A percentile compares a stretch with the other conserved stretches of the same genome.
These are phyloP conservation scores for Stellera chamaejasme DNA, from an alignment of 345 rosid species.

Conservation along the genomic window DNA sequence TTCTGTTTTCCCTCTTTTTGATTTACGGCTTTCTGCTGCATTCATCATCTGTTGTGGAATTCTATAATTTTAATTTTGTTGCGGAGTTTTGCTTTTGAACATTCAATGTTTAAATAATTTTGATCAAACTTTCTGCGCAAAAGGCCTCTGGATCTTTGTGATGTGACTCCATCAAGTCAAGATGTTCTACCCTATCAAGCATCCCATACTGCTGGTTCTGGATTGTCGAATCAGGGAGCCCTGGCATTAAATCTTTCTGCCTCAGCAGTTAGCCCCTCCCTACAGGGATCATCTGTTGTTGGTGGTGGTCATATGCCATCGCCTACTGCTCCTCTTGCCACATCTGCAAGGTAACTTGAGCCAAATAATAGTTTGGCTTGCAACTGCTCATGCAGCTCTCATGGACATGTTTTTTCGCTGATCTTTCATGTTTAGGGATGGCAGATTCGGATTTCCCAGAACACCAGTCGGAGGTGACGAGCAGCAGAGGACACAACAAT, in stretches of 20 bases:
- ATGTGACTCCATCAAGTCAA: conserved; percentile 41
- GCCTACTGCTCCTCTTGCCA: conserved; percentile 46
- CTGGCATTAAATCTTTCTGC: conserved; percentile 41
- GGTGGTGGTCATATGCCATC: conserved; percentile 43
- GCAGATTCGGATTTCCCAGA: conserved; percentile 56
- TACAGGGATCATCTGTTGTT: conserved; percentile 52
- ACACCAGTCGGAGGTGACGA: conserved; percentile 61
- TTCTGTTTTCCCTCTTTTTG: conserved; percentile 2
- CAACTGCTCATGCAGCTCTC: conserved; percentile 5
- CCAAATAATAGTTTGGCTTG: conserved; percentile 9
- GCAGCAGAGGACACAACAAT: conserved; percentile 62
- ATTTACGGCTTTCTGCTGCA: conserved; percentile 1
- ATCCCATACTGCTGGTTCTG: conserved; percentile 42
- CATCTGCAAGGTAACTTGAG: conserved; percentile 36
- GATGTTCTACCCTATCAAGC: conserved; percentile 52
- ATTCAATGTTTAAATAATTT: conserved; percentile 9
- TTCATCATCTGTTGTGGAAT: background rate
- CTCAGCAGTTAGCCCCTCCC: conserved; percentile 49
- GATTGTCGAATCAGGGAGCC: conserved; percentile 52
- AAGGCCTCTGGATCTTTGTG: conserved; percentile 89
- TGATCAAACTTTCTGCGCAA: conserved; percentile 23
- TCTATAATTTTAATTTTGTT: background rate
- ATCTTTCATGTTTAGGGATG: conserved; percentile 37
- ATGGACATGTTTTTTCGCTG: background rate
- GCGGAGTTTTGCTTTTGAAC: background rate